phyloP scores from a whole-genome alignment of 2,329 filamentous ascomycete genomes.

The Nemania serpens region DNA sequence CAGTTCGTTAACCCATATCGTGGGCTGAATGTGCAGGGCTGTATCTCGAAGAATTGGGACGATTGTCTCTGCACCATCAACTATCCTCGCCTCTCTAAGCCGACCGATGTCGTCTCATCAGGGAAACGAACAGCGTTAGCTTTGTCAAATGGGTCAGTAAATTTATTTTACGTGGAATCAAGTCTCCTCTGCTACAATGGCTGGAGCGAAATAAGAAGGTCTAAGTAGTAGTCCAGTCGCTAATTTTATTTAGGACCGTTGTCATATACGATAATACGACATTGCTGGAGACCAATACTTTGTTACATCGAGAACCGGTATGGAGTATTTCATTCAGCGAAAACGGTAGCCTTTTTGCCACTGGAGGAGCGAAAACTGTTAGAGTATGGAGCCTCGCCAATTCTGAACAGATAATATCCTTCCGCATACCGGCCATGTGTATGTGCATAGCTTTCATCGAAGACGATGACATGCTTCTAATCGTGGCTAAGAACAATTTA shows the following conservation, averaged over 20 bases:
- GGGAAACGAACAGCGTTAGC: conserved; percentile 26
- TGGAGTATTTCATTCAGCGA: conserved; percentile 30
- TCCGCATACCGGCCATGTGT: conserved; percentile 20
- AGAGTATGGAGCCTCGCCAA: conserved; percentile 25
- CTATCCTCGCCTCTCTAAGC: conserved; percentile 22
- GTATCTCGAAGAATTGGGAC: conserved; percentile 28
- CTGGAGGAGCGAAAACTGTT: conserved; percentile 22
- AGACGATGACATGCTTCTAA: conserved; percentile 12
- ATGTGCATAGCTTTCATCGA: conserved; percentile 20
- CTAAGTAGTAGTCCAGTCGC: neutral
- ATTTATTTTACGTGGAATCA: neutral
- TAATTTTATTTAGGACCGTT: conserved; percentile 10
- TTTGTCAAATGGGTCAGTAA: conserved; percentile 19
- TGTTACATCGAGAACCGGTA: conserved; percentile 31
- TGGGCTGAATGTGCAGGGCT: conserved; percentile 29
- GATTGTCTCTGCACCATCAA: conserved; percentile 33
- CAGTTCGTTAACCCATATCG: conserved; percentile 27
- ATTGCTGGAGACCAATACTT: conserved; percentile 23
- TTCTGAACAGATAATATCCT: conserved; percentile 11
- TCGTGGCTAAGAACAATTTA: conserved; percentile 3
- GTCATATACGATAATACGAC: conserved; percentile 32
- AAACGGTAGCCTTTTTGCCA: conserved; percentile 19
- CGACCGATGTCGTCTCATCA: conserved; percentile 7
- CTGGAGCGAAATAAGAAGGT: neutral
- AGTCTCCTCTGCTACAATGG: neutral